Conservation (phyloP, 257 asterid species). For the Verbascum thapsus region DNA sequence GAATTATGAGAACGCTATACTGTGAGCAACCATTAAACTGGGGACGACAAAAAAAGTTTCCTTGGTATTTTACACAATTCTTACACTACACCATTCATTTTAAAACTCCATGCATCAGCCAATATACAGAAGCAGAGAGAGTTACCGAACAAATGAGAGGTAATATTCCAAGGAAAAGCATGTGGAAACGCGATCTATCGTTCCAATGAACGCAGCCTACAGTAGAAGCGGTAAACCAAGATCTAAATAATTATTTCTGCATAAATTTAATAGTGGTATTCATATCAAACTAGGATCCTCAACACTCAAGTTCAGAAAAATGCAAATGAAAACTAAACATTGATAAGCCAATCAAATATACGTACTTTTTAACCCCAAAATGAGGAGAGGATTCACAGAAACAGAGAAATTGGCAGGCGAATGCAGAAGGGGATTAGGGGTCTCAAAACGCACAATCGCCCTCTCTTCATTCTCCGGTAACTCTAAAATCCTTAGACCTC, state of each 20-base stretch:
- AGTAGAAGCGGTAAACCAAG: conserved; percentile 1
- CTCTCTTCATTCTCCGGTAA: conserved; percentile 67
- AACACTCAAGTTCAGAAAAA: background rate
- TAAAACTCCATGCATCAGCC: no score
- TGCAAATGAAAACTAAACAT: background rate
- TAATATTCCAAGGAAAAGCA: background rate
- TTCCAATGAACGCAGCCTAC: background rate
- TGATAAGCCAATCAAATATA: background rate
- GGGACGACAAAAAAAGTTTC: background rate
- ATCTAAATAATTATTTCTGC: background rate
- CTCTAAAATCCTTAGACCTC: conserved; percentile 65
- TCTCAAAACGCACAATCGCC: conserved; percentile 73
- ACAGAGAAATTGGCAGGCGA: conserved; percentile 50
- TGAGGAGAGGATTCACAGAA: conserved; percentile 50
- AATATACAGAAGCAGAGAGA: background rate
- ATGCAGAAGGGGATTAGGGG: conserved; percentile 37
- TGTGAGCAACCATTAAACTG: background rate
- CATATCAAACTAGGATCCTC: background rate
- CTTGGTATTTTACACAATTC: background rate
- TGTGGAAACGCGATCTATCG: background rate
- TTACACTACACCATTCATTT: background rate
- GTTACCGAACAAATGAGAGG: no score
- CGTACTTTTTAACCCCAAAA: conserved; percentile 62
- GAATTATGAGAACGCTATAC: background rate
- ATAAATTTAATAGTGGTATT: background rate